These are phyloP conservation scores for Cornus suecica DNA, from an alignment of 148 eudicot genomes.

Conservation along the genomic window DNA sequence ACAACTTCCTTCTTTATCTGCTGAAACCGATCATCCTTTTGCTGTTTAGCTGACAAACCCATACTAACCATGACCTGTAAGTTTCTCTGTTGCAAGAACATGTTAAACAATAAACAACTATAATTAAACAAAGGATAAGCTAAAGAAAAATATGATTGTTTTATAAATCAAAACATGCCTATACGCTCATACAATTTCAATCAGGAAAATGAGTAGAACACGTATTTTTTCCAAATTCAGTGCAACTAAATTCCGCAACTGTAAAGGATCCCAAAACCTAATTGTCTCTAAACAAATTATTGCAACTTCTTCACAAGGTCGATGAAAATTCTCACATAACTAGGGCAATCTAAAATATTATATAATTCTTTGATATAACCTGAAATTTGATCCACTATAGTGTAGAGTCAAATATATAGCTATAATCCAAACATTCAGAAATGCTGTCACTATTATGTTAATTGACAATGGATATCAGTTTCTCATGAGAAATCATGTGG, in stretches of 20 bases:
- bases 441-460: not conserved
- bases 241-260: no score
- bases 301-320: no score
- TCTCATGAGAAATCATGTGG: not conserved
- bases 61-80: constrained; percentile 64
- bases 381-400: no score
- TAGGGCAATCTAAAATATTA: no score
- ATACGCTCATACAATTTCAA: not conserved
- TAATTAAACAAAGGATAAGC: not conserved
- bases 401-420: no score
- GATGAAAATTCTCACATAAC: no score
- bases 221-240: no score
- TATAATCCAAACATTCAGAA: no score
- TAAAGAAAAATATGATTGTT: not conserved
- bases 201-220: not conserved
- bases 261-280: no score
- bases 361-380: no score
- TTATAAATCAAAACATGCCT: not conserved
- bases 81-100: constrained; percentile 60
- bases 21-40: constrained; percentile 80
- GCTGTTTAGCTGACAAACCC: constrained; percentile 79
- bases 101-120: constrained; percentile 1
- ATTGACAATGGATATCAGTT: not conserved
- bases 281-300: no score
- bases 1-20: constrained; percentile 74